These are phyloP conservation scores for Mortierella sp. DNA, from an alignment of 371 early-diverging fungal species.

Conservation along the genomic window DNA sequence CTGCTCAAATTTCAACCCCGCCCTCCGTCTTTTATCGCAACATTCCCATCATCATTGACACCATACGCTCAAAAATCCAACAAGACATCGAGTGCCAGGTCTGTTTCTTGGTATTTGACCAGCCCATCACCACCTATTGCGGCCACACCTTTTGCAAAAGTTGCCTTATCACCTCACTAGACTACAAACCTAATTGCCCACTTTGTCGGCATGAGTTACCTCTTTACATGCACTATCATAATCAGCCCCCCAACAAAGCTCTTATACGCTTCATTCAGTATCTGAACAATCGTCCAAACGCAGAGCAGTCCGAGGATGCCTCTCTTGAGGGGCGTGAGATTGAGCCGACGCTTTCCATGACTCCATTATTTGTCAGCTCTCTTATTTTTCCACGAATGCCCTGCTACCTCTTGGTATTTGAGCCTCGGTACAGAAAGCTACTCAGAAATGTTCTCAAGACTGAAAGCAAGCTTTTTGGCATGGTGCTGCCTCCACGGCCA, in stretches of 20 bases:
- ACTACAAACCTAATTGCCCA: slow-evolving; percentile 60
- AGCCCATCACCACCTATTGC: slow-evolving; percentile 75
- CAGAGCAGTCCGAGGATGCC: slow-evolving; percentile 7
- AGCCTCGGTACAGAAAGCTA: slow-evolving; percentile 74
- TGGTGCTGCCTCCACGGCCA: slow-evolving; percentile 61
- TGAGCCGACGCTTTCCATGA: slow-evolving; percentile 49
- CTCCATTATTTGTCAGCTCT: slow-evolving; percentile 74
- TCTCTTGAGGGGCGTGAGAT: slow-evolving; percentile 20
- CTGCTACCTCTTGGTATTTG: slow-evolving; percentile 74
- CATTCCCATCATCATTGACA: slow-evolving; percentile 24
- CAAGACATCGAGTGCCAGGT: slow-evolving; percentile 71
- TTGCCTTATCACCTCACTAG: slow-evolving; percentile 68
- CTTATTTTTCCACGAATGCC: slow-evolving; percentile 74
- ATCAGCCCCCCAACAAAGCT: slow-evolving; percentile 47
- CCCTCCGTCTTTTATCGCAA: slow-evolving; percentile 22
- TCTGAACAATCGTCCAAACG: slow-evolving; percentile 25
- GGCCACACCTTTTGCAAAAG: slow-evolving; percentile 79
- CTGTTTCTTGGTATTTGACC: slow-evolving; percentile 64
- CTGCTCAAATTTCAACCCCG: not conserved
- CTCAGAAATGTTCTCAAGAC: slow-evolving; percentile 67
- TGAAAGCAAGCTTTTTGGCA: slow-evolving; percentile 65
- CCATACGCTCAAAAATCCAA: slow-evolving; percentile 31
- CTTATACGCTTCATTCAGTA: slow-evolving; percentile 41
- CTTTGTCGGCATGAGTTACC: slow-evolving; percentile 61
- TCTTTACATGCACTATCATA: slow-evolving; percentile 50